These are phyloP conservation scores for Copromyces sp. DNA, from an alignment of 495 filamentous ascomycete genomes.

Conservation along the genomic window DNA sequence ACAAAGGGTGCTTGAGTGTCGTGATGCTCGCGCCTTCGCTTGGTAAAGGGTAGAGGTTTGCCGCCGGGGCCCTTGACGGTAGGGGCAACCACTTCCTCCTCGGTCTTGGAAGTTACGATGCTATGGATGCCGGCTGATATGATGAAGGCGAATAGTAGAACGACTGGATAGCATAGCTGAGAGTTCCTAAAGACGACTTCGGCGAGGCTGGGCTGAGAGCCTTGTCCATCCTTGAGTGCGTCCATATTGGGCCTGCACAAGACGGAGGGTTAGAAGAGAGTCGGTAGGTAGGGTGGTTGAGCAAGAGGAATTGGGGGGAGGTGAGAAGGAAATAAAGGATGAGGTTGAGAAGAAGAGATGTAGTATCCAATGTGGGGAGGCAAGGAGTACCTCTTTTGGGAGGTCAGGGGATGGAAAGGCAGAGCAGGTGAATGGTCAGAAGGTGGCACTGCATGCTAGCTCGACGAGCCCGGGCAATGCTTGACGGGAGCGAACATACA, in stretches of 20 bases:
- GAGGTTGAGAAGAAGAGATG: background rate
- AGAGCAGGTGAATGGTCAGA: background rate
- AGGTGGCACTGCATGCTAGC: conserved; percentile 6
- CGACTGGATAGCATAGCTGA: conserved; percentile 33
- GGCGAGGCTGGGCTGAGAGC: conserved; percentile 17
- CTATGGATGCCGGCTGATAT: conserved; percentile 32
- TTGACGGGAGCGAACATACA: conserved; percentile 10
- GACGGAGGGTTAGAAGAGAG: background rate
- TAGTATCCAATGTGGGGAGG: background rate
- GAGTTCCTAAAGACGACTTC: conserved; percentile 26
- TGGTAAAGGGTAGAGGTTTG: conserved; percentile 61
- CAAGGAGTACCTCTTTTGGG: background rate
- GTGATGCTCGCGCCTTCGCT: conserved; percentile 30
- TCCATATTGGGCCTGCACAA: conserved; percentile 21
- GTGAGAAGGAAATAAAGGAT: background rate
- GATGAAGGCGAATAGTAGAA: conserved; percentile 35
- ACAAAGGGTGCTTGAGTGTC: conserved; percentile 23
- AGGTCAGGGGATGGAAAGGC: background rate
- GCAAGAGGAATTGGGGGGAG: background rate
- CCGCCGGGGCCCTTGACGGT: conserved; percentile 58
- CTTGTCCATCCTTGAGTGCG: conserved; percentile 3
- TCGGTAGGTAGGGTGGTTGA: background rate
- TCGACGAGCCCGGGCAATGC: background rate
- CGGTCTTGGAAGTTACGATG: conserved; percentile 33
- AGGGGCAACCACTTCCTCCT: conserved; percentile 29